phyloP scores from a whole-genome alignment of 306 rosid species.

The Gillenia trifoliata region DNA sequence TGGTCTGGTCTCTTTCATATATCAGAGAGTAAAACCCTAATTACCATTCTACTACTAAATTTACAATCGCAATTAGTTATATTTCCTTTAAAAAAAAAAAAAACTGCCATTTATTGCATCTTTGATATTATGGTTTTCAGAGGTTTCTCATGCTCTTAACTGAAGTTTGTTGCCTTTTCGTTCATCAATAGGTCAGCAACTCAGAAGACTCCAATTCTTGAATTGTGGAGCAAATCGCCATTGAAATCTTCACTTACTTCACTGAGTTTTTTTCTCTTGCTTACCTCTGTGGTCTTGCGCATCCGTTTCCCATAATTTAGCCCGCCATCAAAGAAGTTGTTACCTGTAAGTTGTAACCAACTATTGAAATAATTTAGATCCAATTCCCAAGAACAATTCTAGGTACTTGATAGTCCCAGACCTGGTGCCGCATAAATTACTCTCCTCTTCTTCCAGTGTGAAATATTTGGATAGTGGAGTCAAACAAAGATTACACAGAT shows the following conservation, averaged over 20 bases:
- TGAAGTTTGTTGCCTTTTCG: slow-evolving; percentile 55
- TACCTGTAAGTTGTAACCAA: slow-evolving; percentile 4
- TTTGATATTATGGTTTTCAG: slow-evolving; percentile 59
- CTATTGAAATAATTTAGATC: slow-evolving; percentile 33
- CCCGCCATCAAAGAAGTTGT: slow-evolving; percentile 17
- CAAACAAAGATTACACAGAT: slow-evolving; percentile 28
- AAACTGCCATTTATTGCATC: slow-evolving; percentile 36
- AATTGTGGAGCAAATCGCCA: slow-evolving; percentile 55
- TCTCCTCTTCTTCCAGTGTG: slow-evolving; percentile 27
- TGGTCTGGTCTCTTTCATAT: slow-evolving; percentile 61
- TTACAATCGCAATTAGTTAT: slow-evolving; percentile 24
- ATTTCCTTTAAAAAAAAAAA: slow-evolving; percentile 7
- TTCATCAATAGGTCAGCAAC: slow-evolving; percentile 61
- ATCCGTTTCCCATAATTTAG: slow-evolving; percentile 28
- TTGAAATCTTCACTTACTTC: slow-evolving; percentile 40
- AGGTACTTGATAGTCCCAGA: slow-evolving; percentile 13
- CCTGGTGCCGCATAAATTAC: slow-evolving; percentile 33
- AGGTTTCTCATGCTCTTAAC: slow-evolving; percentile 77
- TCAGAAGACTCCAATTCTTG: slow-evolving; percentile 50
- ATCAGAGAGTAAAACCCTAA: slow-evolving; percentile 46
- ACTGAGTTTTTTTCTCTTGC: slow-evolving; percentile 20
- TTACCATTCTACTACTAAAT: slow-evolving; percentile 47
- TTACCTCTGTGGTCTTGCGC: slow-evolving; percentile 23
- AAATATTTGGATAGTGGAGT: slow-evolving; percentile 24
- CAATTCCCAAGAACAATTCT: slow-evolving; percentile 21